Conservation (phyloP, 2,329 filamentous ascomycete species). For the Apiospora rasikravindrae region DNA sequence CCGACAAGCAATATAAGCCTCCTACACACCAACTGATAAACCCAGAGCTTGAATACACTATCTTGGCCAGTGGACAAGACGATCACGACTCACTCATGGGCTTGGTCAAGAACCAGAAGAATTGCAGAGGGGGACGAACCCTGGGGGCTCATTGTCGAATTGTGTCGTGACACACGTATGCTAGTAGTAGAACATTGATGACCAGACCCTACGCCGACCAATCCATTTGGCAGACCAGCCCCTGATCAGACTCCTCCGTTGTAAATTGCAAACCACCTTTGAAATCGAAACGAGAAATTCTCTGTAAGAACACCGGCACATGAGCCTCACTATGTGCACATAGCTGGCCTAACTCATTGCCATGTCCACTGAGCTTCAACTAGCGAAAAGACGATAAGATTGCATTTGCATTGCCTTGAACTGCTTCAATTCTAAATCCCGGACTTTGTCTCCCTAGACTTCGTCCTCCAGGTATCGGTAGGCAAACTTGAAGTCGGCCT, state of each 20-base stretch:
- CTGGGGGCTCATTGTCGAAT: neutral
- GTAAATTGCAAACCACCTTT: slow-evolving; percentile 4
- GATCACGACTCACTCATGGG: neutral
- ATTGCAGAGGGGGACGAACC: slow-evolving; percentile 1
- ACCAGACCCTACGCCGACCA: slow-evolving; percentile 11
- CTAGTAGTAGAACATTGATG: slow-evolving; percentile 13
- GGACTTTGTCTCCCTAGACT: slow-evolving; percentile 72
- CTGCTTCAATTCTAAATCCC: neutral
- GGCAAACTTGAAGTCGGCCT: slow-evolving; percentile 97
- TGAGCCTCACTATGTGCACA: neutral
- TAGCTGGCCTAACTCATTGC: neutral
- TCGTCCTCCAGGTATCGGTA: slow-evolving; percentile 99
- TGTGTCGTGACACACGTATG: slow-evolving; percentile 13
- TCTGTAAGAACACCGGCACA: slow-evolving; percentile 5
- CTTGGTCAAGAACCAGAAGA: neutral
- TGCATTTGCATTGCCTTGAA: neutral
- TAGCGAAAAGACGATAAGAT: neutral
- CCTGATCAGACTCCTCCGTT: slow-evolving; percentile 12
- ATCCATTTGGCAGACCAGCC: slow-evolving; percentile 17
- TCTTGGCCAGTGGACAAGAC: no score
- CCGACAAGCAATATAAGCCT: no score
- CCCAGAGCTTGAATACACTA: no score
- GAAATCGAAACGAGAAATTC: slow-evolving; percentile 1
- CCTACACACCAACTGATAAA: no score
- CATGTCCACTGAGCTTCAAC: neutral